Base-by-base conservation (phyloP, 2,329 filamentous ascomycete genomes). In the Talaromyces amestolkiae region DNA sequence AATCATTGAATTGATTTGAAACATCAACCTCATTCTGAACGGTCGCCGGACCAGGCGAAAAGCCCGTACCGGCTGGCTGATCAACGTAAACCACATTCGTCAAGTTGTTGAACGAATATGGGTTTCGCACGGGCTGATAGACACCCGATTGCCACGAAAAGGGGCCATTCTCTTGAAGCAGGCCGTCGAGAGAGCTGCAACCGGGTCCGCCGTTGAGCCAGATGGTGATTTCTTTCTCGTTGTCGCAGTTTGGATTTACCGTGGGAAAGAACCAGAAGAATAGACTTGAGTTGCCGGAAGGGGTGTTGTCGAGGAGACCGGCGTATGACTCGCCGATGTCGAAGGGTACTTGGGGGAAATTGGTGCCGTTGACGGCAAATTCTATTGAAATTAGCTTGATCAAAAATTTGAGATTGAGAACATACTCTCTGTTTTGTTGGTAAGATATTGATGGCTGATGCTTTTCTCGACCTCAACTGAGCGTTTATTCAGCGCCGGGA, bases 1-100 rank as follows among this genome's bases (percentile, higher is more conserved):
- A 95, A 59, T 89, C 89, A 17, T 90, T 81, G 74, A 94, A 92
- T 69, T 93, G 85, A n/a, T 79, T 76, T 0, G 89, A 89, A 1
- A 90, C 82, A 69, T 92, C 89, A 35, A 86, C 84, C 69, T 92
- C 87, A 70, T 84, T 85, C 3, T 81, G 86, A 10, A 89, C 89
- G 0, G 84, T 90, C 3, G 87, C 81, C 0, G 78, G 85, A 15
- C 90, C 90, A 39, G 86, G 83, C 0, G 87, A 85, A 70, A 87
- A 84, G 1, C 86, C 86, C 5, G 86, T 83, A 53, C 85, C 82
- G 9, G 81, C 83, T 9, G 86, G 89, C 74, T 91, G 85, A 69
- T 91, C 88, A 69, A 91, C 84, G 74, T 89, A 91, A 11, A 90
- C 82, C 81, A 90, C 84, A 70, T 89, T 89, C 68, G 82, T 83